Base-by-base conservation (phyloP, 108 stramenopile species). In the Licmophora abbreviata region DNA sequence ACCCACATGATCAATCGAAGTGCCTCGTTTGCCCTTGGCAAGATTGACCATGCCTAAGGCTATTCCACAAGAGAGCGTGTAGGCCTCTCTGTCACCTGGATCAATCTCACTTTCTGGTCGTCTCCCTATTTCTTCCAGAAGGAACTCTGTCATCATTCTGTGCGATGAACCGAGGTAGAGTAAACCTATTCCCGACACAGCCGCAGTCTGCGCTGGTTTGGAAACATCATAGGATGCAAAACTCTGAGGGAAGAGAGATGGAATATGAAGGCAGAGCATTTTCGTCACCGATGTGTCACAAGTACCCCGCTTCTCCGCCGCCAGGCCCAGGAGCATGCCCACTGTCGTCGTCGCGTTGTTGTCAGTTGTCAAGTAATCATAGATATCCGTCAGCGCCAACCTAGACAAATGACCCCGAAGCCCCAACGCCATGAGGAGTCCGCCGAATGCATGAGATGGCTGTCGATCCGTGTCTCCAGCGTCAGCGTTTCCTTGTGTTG, bases 181-280 rank as follows among this genome's bases (percentile, higher is more conserved):
- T 6, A 98, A 73, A 12, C 97, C 95, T 23, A 94, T 70, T 17
- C 94, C 94, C 15, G 84, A 63, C 28, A 98, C 71, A 2, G 97
- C 97, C 20, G 94, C 86, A 18, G 86, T 64, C 64, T 95, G 94
- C 0, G 87, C 95, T 14, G 85, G 50, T 17, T 78, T 73, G 7
- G 94, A 79, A 27, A 97, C 85, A 54, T 97, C 96, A 59, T 94
- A 89, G 12, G 88, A 71, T 18, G 74, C 69, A 54, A 93, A 92
- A 20, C 84, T 81, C 29, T 86, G 81, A 7, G 97, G 95, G 8
- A 99, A 77, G 34, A 99, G 66, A 21, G 93, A 88, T 9, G 96
- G 98, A 44, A 99, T 83, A 64, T 99, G 98, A 17, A 99, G 67
- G 56, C 95, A 97, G n/a, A 99, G 74, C 93, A 96, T 96, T 73